phyloP scores from a whole-genome alignment of 1,284 basidiomycete species.

The Papiliotrema terrestris region DNA sequence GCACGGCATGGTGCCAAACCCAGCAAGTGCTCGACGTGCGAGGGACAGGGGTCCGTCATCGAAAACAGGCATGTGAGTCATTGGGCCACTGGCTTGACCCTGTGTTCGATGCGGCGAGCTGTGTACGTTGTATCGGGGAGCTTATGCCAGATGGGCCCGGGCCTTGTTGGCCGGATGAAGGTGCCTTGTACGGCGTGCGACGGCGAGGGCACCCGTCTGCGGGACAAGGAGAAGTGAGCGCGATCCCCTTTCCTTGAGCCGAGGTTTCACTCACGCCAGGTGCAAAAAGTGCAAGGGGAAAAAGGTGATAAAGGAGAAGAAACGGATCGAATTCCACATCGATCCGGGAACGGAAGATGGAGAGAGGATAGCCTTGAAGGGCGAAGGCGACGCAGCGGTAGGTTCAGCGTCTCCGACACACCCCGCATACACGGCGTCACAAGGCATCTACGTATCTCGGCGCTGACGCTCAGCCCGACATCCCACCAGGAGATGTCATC shows the following conservation, averaged over 20 bases:
- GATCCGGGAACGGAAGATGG: conserved; percentile 84
- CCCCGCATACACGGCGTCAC: neutral
- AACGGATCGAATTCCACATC: conserved; percentile 76
- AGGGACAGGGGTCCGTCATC: conserved; percentile 59
- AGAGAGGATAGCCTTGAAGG: conserved; percentile 79
- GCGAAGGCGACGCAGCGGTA: conserved; percentile 87
- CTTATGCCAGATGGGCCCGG: conserved; percentile 36
- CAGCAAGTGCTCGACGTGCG: conserved; percentile 74
- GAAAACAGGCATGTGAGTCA: conserved; percentile 45
- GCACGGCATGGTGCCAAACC: conserved; percentile 74
- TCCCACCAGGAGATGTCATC: conserved; percentile 81
- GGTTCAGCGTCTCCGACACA: conserved; percentile 14
- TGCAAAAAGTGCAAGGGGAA: conserved; percentile 95
- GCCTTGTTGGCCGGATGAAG: conserved; percentile 52
- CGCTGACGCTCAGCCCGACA: conserved; percentile 59
- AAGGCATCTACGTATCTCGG: too few species aligned
- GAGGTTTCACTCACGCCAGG: conserved; percentile 50
- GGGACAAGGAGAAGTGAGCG: conserved; percentile 79
- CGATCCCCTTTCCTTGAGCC: neutral
- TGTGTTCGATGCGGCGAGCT: too few species aligned
- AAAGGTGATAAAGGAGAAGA: conserved; percentile 81
- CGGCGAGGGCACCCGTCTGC: conserved; percentile 72
- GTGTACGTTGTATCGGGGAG: neutral
- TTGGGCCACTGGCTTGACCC: too few species aligned
- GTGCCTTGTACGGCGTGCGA: conserved; percentile 70